Percentiles rank a stretch among this genome's conserved stretches.
These are phyloP conservation scores for Truncatella angustata DNA, from an alignment of 2,329 filamentous ascomycete species.

Conservation along the genomic window DNA sequence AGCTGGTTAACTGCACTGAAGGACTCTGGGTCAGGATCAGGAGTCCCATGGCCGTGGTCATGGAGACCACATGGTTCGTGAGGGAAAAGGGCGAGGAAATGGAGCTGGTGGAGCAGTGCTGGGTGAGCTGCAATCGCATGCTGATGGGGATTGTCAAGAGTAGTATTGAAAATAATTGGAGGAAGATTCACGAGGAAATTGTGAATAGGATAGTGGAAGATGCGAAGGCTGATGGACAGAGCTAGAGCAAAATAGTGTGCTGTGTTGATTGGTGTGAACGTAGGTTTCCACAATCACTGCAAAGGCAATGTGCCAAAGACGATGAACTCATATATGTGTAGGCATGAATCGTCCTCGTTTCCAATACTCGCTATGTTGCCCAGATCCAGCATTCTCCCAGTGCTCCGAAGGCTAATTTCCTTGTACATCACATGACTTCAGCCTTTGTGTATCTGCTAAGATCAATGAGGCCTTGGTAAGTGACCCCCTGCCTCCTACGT, in stretches of 20 bases:
- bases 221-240: neutral
- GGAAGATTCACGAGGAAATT: constrained; percentile 49
- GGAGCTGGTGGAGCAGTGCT: constrained; percentile 48
- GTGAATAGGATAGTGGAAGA: constrained; percentile 1
- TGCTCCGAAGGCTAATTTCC: too few species aligned
- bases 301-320: too few species aligned
- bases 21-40: constrained; percentile 52
- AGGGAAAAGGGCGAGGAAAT: constrained; percentile 32
- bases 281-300: too few species aligned
- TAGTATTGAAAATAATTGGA: constrained; percentile 51
- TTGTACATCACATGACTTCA: too few species aligned
- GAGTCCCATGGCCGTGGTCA: constrained; percentile 48
- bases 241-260: neutral
- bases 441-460: too few species aligned
- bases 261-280: too few species aligned
- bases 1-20: constrained; percentile 47
- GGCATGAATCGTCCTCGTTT: too few species aligned
- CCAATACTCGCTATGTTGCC: too few species aligned
- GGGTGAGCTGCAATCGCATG: constrained; percentile 49
- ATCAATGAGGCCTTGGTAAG: too few species aligned
- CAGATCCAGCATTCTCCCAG: too few species aligned
- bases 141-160: constrained; percentile 47
- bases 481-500: too few species aligned
- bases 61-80: constrained; percentile 51
- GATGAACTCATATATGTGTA: too few species aligned